These are phyloP conservation scores for Phytopythium ostracodes DNA, from an alignment of 352 stramenopile species.

Conservation along the genomic window DNA sequence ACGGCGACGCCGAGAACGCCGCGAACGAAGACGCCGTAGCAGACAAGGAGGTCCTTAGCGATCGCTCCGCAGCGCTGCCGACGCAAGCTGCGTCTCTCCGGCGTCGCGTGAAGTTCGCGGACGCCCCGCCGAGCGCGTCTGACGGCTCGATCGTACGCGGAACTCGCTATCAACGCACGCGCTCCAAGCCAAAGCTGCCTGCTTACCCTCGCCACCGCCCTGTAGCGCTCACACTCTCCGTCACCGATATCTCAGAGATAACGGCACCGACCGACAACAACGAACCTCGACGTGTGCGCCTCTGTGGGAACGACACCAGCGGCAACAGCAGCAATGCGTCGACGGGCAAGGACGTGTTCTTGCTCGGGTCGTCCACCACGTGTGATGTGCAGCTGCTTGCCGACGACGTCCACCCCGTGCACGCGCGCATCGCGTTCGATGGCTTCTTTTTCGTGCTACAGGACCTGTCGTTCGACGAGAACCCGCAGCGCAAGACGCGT, in stretches of 20 bases:
- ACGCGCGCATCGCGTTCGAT: conserved; percentile 63
- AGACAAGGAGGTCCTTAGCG: not conserved
- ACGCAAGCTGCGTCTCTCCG: not conserved
- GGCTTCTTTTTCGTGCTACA: conserved; percentile 63
- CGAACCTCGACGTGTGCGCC: not conserved
- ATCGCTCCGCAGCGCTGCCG: not conserved
- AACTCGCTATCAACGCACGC: conserved; percentile 44
- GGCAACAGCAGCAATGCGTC: not conserved
- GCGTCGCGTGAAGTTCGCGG: conserved; percentile 24
- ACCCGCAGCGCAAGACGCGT: conserved; percentile 46
- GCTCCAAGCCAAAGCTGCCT: conserved; percentile 1
- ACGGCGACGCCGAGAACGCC: conserved; percentile 9
- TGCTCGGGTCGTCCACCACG: conserved; percentile 49
- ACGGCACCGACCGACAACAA: not conserved
- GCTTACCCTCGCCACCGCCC: conserved; percentile 7
- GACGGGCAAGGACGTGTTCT: conserved; percentile 26
- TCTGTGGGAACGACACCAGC: not conserved
- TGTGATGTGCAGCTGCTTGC: conserved; percentile 52
- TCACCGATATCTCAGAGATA: conserved; percentile 2
- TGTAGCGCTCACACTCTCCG: conserved; percentile 8
- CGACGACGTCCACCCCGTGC: conserved; percentile 42
- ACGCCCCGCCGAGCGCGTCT: conserved; percentile 17
- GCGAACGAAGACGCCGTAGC: not conserved
- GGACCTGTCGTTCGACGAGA: conserved; percentile 66
- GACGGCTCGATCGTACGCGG: conserved; percentile 36